Base-by-base conservation (phyloP, 2,329 filamentous ascomycete genomes). In the Aspergillus bombycis region DNA sequence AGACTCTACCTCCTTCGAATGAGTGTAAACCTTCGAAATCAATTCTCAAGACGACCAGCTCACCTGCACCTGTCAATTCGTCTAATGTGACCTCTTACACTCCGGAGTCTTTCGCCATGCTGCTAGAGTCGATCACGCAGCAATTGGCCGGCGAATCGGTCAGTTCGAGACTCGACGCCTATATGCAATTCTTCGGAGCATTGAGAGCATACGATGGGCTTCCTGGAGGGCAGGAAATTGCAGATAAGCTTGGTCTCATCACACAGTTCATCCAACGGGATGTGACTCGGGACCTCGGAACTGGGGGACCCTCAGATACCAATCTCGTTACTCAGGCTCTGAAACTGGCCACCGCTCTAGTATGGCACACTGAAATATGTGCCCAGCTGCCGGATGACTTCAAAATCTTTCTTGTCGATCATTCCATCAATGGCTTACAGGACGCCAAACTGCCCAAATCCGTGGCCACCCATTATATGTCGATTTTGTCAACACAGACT, bases 241-340 rank as follows among this genome's bases (percentile, higher is more conserved):
- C 88, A 62, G 86, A 87, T 57, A 96, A 95, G 77, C 90, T 97
- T 83, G 84, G 85, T 12, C 79, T 92, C 3, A 85, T 98, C 63
- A 88, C 88, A 68, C 90, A 93, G 64, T 97, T 93, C 74, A 92
- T 98, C 61, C 88, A 91, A 71, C 86, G 94, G 64, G 95, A 99
- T 74, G 83, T 97, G 28, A 85, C 84, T 8, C 84, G 88, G 12
- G 88, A 87, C 83, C 85, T 41, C 75, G 83, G 7, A 80, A 84
- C 63, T 85, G 87, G 57, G 78, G 76, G 74, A 53, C 80, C 81
- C 61, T 48, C 82, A 43, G 92, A 96, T 71, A 85, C 85, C 1
- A 89, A 89, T 52, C 84, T 98, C 14, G 85, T 89, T 55, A 90
- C 89, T 58, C 91, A 96, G 68, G 91, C 93, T 3, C 81, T 97